Base-by-base conservation (phyloP, 2,329 filamentous ascomycete genomes). In the Fusarium protoensiforme region DNA sequence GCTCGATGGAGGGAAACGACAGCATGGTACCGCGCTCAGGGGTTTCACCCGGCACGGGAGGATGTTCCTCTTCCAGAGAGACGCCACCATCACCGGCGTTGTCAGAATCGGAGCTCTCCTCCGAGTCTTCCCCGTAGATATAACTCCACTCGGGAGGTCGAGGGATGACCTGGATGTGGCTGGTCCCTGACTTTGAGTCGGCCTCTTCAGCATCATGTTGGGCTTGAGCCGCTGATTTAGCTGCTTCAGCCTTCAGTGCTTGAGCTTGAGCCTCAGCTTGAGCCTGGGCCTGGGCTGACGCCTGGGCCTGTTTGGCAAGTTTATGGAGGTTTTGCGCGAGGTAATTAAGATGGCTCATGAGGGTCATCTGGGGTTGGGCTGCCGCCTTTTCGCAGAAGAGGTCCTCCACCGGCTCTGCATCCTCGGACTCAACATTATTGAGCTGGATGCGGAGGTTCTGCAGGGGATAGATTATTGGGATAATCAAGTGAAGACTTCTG, bases 341-440 rank as follows among this genome's bases (percentile, higher is more conserved):
- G 77, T 92, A 94, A 78, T 96, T 96, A 75, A 96, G 81, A 75
- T 94, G 92, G 67, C 90, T 92, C 83, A 93, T 92, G 64, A 96
- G 81, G 11, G 88, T 91, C 83, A 92, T 85, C 46, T 91, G 86
- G 41, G 84, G 85, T 75, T 90, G 87, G 61, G 89, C 85, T 29
- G 81, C 82, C 18, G 88, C 87, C 80, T 88, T 91, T 66, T 88
- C 81, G 8, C 87, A 84, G 75, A 96, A 96, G 0, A 91, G 85
- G 60, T 87, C 85, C 80, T 95, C 92, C 3, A 94, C 85, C 2
- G 85, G 85, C 75, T 89, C 88, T 1, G 90, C 92, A 67, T 92
- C 90, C 14, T 84, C 80, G 0, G 88, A 85, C 22, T 89, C 87
- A 4, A 91, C 88, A 56, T 91, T 91, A 77, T 91, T 91, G 41